A percentile compares a stretch with the other conserved stretches of the same genome.
phyloP scores from a whole-genome alignment of 2,329 filamentous ascomycete genomes.

The Albifimbria verrucaria region DNA sequence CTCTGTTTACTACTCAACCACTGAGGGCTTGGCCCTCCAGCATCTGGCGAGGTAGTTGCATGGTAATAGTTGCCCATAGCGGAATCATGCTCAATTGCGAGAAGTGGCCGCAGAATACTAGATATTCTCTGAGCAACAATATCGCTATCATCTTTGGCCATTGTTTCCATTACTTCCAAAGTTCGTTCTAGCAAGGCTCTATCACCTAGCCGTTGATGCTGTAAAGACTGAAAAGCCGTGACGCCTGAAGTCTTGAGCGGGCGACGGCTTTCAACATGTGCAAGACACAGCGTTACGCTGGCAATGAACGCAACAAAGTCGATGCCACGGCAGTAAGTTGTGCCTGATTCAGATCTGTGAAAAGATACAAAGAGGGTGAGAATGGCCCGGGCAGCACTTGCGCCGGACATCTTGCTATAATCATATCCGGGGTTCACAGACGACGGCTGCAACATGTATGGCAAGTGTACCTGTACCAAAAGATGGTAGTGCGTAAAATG shows the following conservation, averaged over 20 bases:
- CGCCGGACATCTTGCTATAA: conserved; percentile 40
- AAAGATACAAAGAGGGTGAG: conserved; percentile 44
- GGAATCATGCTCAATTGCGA: conserved; percentile 37
- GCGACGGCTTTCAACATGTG: conserved; percentile 36
- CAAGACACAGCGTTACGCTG: conserved; percentile 44
- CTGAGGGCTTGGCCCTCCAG: not conserved
- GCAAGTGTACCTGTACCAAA: conserved; percentile 50
- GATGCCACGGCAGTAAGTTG: conserved; percentile 41
- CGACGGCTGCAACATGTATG: conserved; percentile 43
- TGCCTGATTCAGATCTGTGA: conserved; percentile 33
- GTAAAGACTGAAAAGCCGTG: conserved; percentile 24
- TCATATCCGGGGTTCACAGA: conserved; percentile 32
- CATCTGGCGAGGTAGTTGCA: conserved; percentile 12
- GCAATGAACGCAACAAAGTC: conserved; percentile 50
- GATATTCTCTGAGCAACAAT: conserved; percentile 34
- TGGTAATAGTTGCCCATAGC: conserved; percentile 22
- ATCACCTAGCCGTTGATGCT: conserved; percentile 38
- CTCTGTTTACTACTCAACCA: conserved; percentile 3
- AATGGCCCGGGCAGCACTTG: conserved; percentile 47
- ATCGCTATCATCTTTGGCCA: conserved; percentile 30
- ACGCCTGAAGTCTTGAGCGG: conserved; percentile 9
- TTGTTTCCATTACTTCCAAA: conserved; percentile 31
- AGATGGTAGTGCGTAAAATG: conserved; percentile 50
- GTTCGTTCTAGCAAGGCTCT: conserved; percentile 36
- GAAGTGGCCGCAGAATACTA: conserved; percentile 36